These are phyloP conservation scores for Aspergillus piperis DNA, from an alignment of 2,329 filamentous ascomycete species.

Conservation along the genomic window DNA sequence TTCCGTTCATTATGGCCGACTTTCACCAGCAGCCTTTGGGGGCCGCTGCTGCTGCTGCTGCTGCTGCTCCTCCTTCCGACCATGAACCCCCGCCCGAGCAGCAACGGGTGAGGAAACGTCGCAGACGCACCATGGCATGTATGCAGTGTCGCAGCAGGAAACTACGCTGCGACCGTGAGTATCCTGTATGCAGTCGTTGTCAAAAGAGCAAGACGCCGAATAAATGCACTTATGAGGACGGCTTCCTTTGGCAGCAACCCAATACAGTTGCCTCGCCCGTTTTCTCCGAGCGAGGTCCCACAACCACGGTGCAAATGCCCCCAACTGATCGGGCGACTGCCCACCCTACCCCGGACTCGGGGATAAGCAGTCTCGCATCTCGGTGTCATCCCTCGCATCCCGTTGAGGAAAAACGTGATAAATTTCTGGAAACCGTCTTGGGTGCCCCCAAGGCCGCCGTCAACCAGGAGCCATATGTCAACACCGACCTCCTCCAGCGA, in stretches of 20 bases:
- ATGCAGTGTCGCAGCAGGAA: slow-evolving; percentile 46
- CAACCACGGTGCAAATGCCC: slow-evolving; percentile 19
- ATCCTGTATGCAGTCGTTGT: slow-evolving; percentile 44
- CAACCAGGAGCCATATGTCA: slow-evolving; percentile 34
- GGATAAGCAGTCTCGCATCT: slow-evolving; percentile 29
- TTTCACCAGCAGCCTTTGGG: slow-evolving; percentile 10
- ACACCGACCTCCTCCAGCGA: slow-evolving; percentile 31
- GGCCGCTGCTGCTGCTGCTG: neutral
- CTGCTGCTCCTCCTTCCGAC: slow-evolving; percentile 4
- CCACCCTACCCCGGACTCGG: slow-evolving; percentile 35
- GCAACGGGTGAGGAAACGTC: slow-evolving; percentile 39
- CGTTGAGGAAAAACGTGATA: slow-evolving; percentile 30
- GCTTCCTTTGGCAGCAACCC: slow-evolving; percentile 43
- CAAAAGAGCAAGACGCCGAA: slow-evolving; percentile 38
- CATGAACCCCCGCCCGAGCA: slow-evolving; percentile 12
- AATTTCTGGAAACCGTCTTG: slow-evolving; percentile 38
- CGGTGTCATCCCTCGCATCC: slow-evolving; percentile 25
- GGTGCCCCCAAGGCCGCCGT: slow-evolving; percentile 37
- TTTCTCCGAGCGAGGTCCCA: slow-evolving; percentile 29
- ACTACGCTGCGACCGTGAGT: slow-evolving; percentile 46
- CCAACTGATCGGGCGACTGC: slow-evolving; percentile 24
- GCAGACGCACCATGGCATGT: slow-evolving; percentile 45
- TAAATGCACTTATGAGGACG: slow-evolving; percentile 45
- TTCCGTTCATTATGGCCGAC: slow-evolving; percentile 17
- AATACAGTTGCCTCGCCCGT: slow-evolving; percentile 33